A percentile compares a stretch with the other conserved stretches of the same genome.
phyloP scores from a whole-genome alignment of 768 basidiomycete genomes.

The Naganishia vaughanmartiniae region DNA sequence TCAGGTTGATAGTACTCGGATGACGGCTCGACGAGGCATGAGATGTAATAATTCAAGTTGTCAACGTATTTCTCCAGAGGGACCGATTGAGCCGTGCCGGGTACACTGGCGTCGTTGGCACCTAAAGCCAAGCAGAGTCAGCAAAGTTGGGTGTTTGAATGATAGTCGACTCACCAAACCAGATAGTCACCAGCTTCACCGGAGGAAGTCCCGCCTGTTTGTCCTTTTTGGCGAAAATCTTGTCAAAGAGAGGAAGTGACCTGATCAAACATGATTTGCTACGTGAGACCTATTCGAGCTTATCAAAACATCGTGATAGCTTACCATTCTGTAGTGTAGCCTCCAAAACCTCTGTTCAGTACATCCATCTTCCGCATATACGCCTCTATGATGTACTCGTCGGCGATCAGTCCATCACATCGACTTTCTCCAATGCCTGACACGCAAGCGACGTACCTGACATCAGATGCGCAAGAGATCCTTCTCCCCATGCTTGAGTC shows the following conservation, averaged over 20 bases:
- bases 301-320: background rate
- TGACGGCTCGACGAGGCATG: conserved; percentile 60
- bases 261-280: conserved; percentile 25
- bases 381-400: conserved; percentile 56
- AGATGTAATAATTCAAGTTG: conserved; percentile 66
- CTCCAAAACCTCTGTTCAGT: conserved; percentile 70
- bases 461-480: conserved; percentile 68
- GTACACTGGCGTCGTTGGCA: conserved; percentile 73
- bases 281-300: background rate
- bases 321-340: conserved; percentile 78
- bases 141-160: background rate
- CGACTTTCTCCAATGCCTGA: background rate
- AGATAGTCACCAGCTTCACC: conserved; percentile 73
- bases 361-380: conserved; percentile 82
- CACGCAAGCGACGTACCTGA: conserved; percentile 56
- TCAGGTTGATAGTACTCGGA: conserved; percentile 67
- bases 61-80: conserved; percentile 64
- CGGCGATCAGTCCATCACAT: background rate
- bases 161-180: conserved; percentile 63
- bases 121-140: conserved; percentile 36
- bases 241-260: conserved; percentile 72
- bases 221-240: conserved; percentile 63
- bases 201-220: conserved; percentile 59
- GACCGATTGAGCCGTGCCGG: conserved; percentile 69
- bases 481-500: conserved; percentile 42